phyloP scores from a whole-genome alignment of 306 rosid genomes.

The Vigna angularis region DNA sequence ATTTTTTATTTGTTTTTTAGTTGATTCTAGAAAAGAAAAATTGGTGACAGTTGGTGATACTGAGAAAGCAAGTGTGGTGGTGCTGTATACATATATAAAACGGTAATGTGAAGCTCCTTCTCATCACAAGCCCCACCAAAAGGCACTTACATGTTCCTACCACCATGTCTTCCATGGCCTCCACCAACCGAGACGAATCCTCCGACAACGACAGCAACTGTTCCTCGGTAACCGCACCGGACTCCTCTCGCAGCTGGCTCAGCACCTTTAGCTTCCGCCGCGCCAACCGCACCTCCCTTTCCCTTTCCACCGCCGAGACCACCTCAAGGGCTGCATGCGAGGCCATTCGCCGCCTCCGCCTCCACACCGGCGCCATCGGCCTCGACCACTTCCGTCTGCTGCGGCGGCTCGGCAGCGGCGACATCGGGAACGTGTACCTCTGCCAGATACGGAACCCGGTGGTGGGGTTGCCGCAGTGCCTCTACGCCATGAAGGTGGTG shows the following conservation, averaged over 20 bases:
- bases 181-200: background rate
- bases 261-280: conserved; percentile 10
- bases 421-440: conserved; percentile 17
- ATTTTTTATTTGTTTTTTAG: too few species aligned
- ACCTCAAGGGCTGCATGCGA: background rate
- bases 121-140: background rate
- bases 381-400: background rate
- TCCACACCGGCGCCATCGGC: background rate
- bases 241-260: background rate
- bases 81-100: background rate
- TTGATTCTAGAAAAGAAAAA: background rate
- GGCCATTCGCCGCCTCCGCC: background rate
- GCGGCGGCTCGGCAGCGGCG: conserved; percentile 18
- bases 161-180: conserved; percentile 1
- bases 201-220: conserved; percentile 19
- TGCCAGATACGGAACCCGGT: background rate
- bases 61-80: background rate
- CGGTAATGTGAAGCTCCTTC: too few species aligned
- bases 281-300: background rate
- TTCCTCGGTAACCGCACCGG: background rate
- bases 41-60: background rate
- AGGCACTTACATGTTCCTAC: background rate
- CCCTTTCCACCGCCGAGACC: background rate
- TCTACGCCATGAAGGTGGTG: background rate
- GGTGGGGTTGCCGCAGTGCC: background rate